These are phyloP conservation scores for Colletotrichum tofieldiae DNA, from an alignment of 2,329 filamentous ascomycete species.

Conservation along the genomic window DNA sequence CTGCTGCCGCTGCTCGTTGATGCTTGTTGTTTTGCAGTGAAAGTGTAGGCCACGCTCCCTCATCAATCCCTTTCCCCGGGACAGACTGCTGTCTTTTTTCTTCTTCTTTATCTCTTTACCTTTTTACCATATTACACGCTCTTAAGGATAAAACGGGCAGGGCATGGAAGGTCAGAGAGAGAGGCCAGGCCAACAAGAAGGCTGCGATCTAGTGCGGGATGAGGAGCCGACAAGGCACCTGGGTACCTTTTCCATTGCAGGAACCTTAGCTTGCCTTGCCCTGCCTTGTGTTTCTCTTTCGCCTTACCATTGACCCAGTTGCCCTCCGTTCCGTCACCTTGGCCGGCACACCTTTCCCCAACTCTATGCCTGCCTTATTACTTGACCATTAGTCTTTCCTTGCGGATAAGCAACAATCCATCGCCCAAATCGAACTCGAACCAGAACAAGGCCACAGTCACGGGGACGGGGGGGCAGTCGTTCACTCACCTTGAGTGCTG, in stretches of 20 bases:
- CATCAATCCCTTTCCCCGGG: neutral
- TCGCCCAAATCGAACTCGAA: slow-evolving; percentile 12
- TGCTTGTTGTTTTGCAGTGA: slow-evolving; percentile 9
- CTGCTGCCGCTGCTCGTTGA: neutral
- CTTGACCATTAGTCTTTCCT: slow-evolving; percentile 9
- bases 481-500: slow-evolving; percentile 20
- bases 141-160: slow-evolving; percentile 23
- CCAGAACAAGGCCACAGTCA: slow-evolving; percentile 28
- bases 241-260: slow-evolving; percentile 34
- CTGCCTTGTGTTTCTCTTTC: slow-evolving; percentile 9
- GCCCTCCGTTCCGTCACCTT: slow-evolving; percentile 10
- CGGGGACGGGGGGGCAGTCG: neutral
- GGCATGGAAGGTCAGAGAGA: slow-evolving; percentile 1
- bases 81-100: neutral
- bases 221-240: slow-evolving; percentile 29
- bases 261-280: slow-evolving; percentile 3
- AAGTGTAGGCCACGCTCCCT: neutral
- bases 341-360: slow-evolving; percentile 7
- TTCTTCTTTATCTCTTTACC: no score
- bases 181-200: slow-evolving; percentile 1
- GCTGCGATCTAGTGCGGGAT: slow-evolving; percentile 22
- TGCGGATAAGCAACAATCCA: slow-evolving; percentile 27
- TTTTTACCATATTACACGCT: neutral
- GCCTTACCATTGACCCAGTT: slow-evolving; percentile 17
- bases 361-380: slow-evolving; percentile 6